Conservation (phyloP, 1,139 yeast species). For the Protomyces macrosporus region DNA sequence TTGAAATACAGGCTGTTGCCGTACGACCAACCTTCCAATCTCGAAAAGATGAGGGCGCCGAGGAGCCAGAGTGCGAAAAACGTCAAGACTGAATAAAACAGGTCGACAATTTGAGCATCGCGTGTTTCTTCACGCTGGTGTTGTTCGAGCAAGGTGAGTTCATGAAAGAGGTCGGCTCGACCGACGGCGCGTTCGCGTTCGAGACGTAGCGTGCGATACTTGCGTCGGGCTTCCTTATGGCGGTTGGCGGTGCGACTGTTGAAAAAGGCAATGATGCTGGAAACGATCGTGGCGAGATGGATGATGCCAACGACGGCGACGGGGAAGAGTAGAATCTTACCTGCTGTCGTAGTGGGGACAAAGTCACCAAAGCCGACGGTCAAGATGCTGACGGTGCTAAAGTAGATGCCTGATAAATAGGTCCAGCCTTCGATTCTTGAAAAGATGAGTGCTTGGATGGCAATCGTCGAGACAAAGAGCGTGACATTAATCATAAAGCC, state of each 20-base stretch:
- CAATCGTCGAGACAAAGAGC: neutral
- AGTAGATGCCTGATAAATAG: slow-evolving; percentile 10
- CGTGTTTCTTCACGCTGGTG: slow-evolving; percentile 3
- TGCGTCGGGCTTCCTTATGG: neutral
- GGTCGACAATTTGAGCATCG: slow-evolving; percentile 1
- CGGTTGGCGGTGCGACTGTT: neutral
- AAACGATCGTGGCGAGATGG: slow-evolving; percentile 5
- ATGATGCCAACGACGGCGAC: slow-evolving; percentile 21
- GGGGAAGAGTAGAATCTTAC: slow-evolving; percentile 16
- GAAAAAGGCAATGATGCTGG: slow-evolving; percentile 13
- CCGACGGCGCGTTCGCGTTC: slow-evolving; percentile 1
- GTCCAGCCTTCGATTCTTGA: slow-evolving; percentile 19
- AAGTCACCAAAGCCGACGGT: slow-evolving; percentile 25
- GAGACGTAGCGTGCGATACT: neutral
- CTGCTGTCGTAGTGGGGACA: slow-evolving; percentile 10
- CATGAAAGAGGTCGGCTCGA: slow-evolving; percentile 1
- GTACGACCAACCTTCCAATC: slow-evolving; percentile 62
- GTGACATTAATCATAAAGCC: slow-evolving; percentile 24
- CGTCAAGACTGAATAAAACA: slow-evolving; percentile 33
- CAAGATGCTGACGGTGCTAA: slow-evolving; percentile 3
- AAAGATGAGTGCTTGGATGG: slow-evolving; percentile 14
- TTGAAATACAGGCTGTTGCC: slow-evolving; percentile 68
- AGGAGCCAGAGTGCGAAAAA: slow-evolving; percentile 61
- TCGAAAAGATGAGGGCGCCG: slow-evolving; percentile 61
- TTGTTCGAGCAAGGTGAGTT: slow-evolving; percentile 4